Evolutionary conservation across 2,329 filamentous ascomycete species (phyloP), one percentile per base, ranked within the genome.

Genomic region (Stromatinia cepivora): DNA sequence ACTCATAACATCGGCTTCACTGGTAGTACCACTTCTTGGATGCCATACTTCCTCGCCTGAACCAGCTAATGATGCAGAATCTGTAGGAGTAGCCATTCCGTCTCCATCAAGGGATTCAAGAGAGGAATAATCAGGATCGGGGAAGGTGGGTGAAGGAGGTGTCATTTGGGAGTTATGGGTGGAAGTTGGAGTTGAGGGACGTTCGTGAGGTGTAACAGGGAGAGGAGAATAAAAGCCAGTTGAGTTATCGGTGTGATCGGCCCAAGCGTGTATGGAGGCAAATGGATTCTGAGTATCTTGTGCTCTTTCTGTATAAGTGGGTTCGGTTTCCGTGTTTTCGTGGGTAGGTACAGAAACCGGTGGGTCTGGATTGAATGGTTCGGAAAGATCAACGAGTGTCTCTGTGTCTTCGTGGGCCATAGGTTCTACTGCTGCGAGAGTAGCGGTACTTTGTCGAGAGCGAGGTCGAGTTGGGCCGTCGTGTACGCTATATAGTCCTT

Each of bases 211-310:
- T 6, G 81, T 79, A 2, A 84, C 81, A 17, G 86, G 86, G 31
- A 88, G 82, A 6, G 87, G 86, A 8, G 87, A 88, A 81, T 88
- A 89, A 75, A 89, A 88, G 74, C 83, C 82, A 13, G 52, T 45
- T 67, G 53, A 17, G 20, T 81, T 66, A 48, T 75, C 75, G 11
- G 75, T 73, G 34, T 76, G 72, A 73, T 87, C 83, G 1, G 87
- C 87, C 87, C 88, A 90, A 0, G 87, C 88, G 75, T 90, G 86
- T 73, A 90, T 89, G 1, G 86, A 87, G 58, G 84, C 84, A 75
- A 85, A 89, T 1, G 85, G 82, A 48, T 76, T 72, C 2, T 81
- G 77, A 73, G 85, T 81, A 11, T 84, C 83, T 0, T 85, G 84
- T 80, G 85, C 83, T 78, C 81, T 86, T 73, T 86, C 84, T 70